phyloP scores from a whole-genome alignment of 176 grass and related monocot species.

The Juncus effusus region DNA sequence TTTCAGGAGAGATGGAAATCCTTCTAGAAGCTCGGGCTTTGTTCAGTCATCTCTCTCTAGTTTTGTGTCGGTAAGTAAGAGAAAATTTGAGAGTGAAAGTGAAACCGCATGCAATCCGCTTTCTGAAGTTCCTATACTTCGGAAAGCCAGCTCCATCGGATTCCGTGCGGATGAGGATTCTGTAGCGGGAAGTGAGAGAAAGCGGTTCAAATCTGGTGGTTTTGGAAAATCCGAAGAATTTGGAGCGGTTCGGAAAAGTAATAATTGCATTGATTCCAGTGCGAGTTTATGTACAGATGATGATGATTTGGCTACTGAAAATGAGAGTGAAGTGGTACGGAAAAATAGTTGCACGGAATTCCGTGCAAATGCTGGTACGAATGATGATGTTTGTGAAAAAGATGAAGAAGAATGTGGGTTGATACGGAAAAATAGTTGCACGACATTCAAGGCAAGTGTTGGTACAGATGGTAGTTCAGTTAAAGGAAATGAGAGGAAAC shows the following conservation, averaged over 20 bases:
- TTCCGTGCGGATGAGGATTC: conserved; percentile 26
- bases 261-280: not conserved
- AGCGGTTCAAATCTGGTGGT: conserved; percentile 16
- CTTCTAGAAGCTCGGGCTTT: conserved; percentile 33
- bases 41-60: conserved; percentile 74
- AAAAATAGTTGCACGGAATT: not conserved
- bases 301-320: conserved; percentile 14
- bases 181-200: conserved; percentile 35
- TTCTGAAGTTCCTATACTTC: conserved; percentile 77
- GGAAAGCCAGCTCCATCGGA: conserved; percentile 43
- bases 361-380: not conserved
- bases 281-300: not conserved
- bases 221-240: conserved; percentile 8
- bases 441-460: conserved; percentile 13
- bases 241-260: not conserved
- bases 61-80: conserved; percentile 70
- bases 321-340: not conserved
- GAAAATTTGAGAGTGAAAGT: conserved; percentile 46
- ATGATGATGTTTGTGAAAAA: not conserved
- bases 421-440: conserved; percentile 1
- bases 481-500: not conserved
- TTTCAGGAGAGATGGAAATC: conserved; percentile 8
- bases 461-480: conserved; percentile 16
- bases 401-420: conserved; percentile 1
- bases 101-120: conserved; percentile 43